A percentile compares a stretch with the other conserved stretches of the same genome.
phyloP scores from a whole-genome alignment of 768 basidiomycete genomes.

The Dentipellis sp. region DNA sequence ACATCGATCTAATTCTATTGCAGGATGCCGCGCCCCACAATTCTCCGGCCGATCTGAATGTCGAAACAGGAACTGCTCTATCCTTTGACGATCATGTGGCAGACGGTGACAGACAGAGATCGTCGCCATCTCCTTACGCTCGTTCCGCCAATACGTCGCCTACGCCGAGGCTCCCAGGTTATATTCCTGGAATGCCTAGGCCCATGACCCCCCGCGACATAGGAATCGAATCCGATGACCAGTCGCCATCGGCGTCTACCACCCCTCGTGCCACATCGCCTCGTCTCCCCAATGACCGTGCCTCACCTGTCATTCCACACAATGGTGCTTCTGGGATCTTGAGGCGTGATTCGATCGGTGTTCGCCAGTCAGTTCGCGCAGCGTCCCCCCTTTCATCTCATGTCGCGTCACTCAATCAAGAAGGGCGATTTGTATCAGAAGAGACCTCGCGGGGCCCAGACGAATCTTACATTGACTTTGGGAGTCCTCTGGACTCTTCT shows the following conservation, averaged over 20 bases:
- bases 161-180: conserved; percentile 59
- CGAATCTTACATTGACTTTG: conserved; percentile 11
- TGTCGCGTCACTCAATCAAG: conserved; percentile 45
- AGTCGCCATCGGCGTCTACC: conserved; percentile 55
- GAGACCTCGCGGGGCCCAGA: conserved; percentile 21
- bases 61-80: conserved; percentile 62
- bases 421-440: conserved; percentile 61
- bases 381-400: conserved; percentile 38
- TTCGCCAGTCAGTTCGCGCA: conserved; percentile 35
- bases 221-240: conserved; percentile 58
- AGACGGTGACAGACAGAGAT: conserved; percentile 40
- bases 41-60: conserved; percentile 24
- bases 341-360: conserved; percentile 44
- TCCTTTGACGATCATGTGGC: conserved; percentile 49
- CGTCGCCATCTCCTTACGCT: conserved; percentile 49
- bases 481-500: conserved; percentile 31
- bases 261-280: conserved; percentile 78
- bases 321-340: conserved; percentile 29
- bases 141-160: conserved; percentile 44
- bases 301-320: conserved; percentile 26
- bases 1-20: not conserved
- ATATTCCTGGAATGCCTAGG: conserved; percentile 84
- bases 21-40: conserved; percentile 1
- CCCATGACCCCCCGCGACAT: conserved; percentile 83
- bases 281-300: conserved; percentile 26